A percentile compares a stretch with the other conserved stretches of the same genome.
phyloP scores from a whole-genome alignment of 768 basidiomycete species.

The Calocera viscosa region DNA sequence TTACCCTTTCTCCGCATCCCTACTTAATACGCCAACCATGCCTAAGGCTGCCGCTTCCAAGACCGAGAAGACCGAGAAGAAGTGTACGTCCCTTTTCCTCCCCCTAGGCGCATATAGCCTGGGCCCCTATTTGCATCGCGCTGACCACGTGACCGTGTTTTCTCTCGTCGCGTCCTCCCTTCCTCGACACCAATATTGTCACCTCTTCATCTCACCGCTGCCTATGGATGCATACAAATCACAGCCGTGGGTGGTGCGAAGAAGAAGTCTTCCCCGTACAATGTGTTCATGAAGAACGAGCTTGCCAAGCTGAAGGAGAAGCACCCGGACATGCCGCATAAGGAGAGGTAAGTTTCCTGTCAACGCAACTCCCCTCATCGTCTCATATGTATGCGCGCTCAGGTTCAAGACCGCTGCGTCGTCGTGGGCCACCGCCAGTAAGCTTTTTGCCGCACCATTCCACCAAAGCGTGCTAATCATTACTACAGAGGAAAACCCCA shows the following conservation, averaged over 20 bases:
- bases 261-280: slow-evolving; percentile 59
- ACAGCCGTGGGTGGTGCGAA: slow-evolving; percentile 20
- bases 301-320: slow-evolving; percentile 67
- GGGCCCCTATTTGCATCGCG: slow-evolving; percentile 21
- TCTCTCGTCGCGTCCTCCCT: slow-evolving; percentile 13
- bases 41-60: slow-evolving; percentile 17
- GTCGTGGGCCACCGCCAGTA: not conserved
- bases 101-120: slow-evolving; percentile 16
- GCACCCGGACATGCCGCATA: slow-evolving; percentile 58
- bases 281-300: slow-evolving; percentile 70
- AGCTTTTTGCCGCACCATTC: not conserved
- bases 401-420: slow-evolving; percentile 6
- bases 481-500: not conserved
- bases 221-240: slow-evolving; percentile 2
- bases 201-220: not conserved
- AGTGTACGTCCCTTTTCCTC: slow-evolving; percentile 34
- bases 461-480: not conserved
- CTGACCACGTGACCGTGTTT: slow-evolving; percentile 19
- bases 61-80: slow-evolving; percentile 42
- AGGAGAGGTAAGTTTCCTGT: slow-evolving; percentile 45
- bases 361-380: not conserved
- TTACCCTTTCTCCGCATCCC: slow-evolving; percentile 1
- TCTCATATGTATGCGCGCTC: not conserved
- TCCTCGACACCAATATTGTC: slow-evolving; percentile 9
- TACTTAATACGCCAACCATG: slow-evolving; percentile 3